These are phyloP conservation scores for Fusarium neocosmosporiellum DNA, from an alignment of 2,329 filamentous ascomycete genomes.

Conservation along the genomic window DNA sequence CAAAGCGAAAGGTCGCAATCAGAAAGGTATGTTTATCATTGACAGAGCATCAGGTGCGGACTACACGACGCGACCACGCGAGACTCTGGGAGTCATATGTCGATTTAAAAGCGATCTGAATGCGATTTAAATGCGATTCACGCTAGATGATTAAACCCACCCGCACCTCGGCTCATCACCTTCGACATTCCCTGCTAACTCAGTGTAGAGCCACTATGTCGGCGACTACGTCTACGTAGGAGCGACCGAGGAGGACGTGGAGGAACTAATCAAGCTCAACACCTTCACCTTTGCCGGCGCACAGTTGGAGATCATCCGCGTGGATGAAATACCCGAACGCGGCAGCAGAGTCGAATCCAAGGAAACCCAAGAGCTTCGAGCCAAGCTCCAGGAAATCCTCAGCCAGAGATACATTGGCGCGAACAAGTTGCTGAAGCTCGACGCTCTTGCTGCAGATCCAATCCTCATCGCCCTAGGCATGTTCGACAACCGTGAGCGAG, in stretches of 20 bases:
- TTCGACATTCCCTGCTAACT: conserved; percentile 70
- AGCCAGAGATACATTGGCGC: conserved; percentile 77
- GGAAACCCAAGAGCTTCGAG: conserved; percentile 70
- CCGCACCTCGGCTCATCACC: conserved; percentile 34
- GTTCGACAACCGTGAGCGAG: conserved; percentile 76
- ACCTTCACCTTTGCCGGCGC: conserved; percentile 75
- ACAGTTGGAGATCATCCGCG: conserved; percentile 65
- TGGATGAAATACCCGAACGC: conserved; percentile 53
- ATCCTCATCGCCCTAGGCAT: conserved; percentile 80
- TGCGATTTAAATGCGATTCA: conserved; percentile 9
- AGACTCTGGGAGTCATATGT: conserved; percentile 34
- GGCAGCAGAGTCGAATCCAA: conserved; percentile 59
- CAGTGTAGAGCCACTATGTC: conserved; percentile 74
- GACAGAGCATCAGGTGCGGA: conserved; percentile 47
- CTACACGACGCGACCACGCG: conserved; percentile 33
- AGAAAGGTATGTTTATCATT: conserved; percentile 77
- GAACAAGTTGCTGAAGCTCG: conserved; percentile 84
- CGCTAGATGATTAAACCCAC: conserved; percentile 34
- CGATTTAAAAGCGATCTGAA: conserved; percentile 21
- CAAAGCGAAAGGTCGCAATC: conserved; percentile 69
- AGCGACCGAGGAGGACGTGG: conserved; percentile 71
- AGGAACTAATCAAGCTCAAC: conserved; percentile 75
- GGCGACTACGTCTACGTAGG: conserved; percentile 77
- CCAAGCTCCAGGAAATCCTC: conserved; percentile 77
- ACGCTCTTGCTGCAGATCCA: conserved; percentile 78